Conservation (phyloP, 208 protist genomes). For the Trypanosoma platydactyli region DNA sequence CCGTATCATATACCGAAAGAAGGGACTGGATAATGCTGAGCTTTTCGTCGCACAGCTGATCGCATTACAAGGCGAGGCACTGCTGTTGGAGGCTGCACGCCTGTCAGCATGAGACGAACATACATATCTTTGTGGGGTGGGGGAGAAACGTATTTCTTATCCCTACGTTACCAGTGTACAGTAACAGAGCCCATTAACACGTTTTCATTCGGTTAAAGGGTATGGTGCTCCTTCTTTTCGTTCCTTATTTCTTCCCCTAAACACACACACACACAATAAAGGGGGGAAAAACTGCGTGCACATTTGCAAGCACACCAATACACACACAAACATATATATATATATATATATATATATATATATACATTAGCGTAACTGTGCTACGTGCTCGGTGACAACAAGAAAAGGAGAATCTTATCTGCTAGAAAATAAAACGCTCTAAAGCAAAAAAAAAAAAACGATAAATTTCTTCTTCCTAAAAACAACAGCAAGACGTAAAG, state of each 20-base stretch:
- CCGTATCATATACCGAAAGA: slow-evolving; percentile 19
- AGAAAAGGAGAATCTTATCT: too few relatives aligned
- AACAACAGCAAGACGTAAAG: background rate
- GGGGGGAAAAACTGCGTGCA: too few relatives aligned
- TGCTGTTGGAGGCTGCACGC: slow-evolving; percentile 7
- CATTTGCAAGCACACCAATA: too few relatives aligned
- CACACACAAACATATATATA: too few relatives aligned
- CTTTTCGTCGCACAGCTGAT: slow-evolving; percentile 20
- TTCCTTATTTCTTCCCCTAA: background rate
- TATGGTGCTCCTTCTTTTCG: background rate
- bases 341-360: too few relatives aligned
- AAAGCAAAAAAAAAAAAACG: slow-evolving; percentile 4
- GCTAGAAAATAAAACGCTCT: background rate
- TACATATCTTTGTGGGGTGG: background rate
- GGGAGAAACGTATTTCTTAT: background rate
- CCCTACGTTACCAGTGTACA: background rate
- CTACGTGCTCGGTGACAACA: too few relatives aligned
- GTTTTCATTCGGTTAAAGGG: background rate
- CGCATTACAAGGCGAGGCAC: slow-evolving; percentile 12
- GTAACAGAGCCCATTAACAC: background rate
- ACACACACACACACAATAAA: background rate
- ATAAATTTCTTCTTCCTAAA: too few relatives aligned
- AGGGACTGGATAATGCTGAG: slow-evolving; percentile 14
- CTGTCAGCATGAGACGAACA: background rate
- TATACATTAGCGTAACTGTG: too few relatives aligned